Percentiles rank a stretch among this genome's conserved stretches.
phyloP scores from a whole-genome alignment of 495 filamentous ascomycete genomes.

The Trichoderma asperelloides region DNA sequence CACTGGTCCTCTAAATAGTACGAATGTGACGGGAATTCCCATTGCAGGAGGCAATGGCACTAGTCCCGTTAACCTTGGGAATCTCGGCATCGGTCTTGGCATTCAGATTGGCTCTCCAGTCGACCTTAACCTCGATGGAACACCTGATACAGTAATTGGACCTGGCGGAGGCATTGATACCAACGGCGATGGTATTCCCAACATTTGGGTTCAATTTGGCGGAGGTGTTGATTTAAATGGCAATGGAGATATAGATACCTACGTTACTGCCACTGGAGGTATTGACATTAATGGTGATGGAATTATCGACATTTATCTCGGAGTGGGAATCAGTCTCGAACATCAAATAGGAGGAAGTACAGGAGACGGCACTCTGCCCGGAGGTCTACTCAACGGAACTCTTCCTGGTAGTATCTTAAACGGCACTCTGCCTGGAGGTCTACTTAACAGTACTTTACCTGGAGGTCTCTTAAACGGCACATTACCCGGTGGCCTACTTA shows the following conservation, averaged over 20 bases:
- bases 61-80: neutral
- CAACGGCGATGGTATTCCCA: neutral
- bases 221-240: too few species aligned
- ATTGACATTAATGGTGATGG: neutral
- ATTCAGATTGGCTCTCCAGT: neutral
- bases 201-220: neutral
- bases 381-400: neutral
- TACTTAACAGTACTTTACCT: neutral
- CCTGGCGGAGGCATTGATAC: neutral
- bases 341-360: too few species aligned
- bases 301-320: neutral
- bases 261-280: neutral
- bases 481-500: neutral
- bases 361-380: neutral
- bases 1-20: too few species aligned
- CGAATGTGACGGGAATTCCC: neutral
- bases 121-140: neutral
- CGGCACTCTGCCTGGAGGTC: neutral
- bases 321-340: neutral
- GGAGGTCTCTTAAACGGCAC: neutral
- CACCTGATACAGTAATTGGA: neutral
- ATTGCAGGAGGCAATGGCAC: neutral
- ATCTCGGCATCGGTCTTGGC: neutral
- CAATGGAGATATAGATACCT: neutral
- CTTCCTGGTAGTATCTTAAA: neutral